Base-by-base conservation (phyloP, 2,329 filamentous ascomycete species). In the Aspergillus fischeri region DNA sequence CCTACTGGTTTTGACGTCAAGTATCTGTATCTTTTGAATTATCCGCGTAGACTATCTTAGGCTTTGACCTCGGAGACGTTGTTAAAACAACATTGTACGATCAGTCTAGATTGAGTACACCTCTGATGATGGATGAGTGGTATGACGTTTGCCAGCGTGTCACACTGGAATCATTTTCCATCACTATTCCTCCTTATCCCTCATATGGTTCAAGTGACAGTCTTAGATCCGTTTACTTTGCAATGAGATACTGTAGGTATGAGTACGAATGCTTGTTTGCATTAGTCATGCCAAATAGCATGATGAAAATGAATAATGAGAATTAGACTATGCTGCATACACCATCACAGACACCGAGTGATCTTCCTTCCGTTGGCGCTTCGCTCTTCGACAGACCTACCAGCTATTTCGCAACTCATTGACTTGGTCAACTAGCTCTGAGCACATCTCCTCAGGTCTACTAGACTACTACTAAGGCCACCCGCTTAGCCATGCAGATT, bases 401-500 rank as follows among this genome's bases (percentile, higher is more conserved):
- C 17, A 9, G 17, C 20, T 14, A 11, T 7, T 45, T 24, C 44
- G 21, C 32, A 38, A 7, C 32, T 17, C 7, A 17, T 10, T 47
- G 44, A 17, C 11, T 47, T 17, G 10, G 21, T 20, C 41, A 21
- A 21, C n/a, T 20, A 42, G 20, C 14, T 10, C 5, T 10, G 6
- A 27, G 44, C 8, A 14, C 20, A 25, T 2, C 21, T 17, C 21
- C 9, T 47, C 44, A 24, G 24, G 2, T 45, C 42, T 7, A 14
- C 21, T 21, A 47, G 2, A 25, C 42, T 14, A 14, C 21, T 21
- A 25, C 4, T 48, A 60, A 63, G 61, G 50, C 59, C 55, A 3
- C 2, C 20, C 20, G 54, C 53, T 64, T 47, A 24, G 52, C 53
- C 56, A 61, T 69, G 69, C 69, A 71, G 70, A 71, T 69, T 66